Percentiles rank a stretch among this genome's conserved stretches.
Conservation (phyloP, 164 flowering plant genomes). For the Brasenia schreberi region DNA sequence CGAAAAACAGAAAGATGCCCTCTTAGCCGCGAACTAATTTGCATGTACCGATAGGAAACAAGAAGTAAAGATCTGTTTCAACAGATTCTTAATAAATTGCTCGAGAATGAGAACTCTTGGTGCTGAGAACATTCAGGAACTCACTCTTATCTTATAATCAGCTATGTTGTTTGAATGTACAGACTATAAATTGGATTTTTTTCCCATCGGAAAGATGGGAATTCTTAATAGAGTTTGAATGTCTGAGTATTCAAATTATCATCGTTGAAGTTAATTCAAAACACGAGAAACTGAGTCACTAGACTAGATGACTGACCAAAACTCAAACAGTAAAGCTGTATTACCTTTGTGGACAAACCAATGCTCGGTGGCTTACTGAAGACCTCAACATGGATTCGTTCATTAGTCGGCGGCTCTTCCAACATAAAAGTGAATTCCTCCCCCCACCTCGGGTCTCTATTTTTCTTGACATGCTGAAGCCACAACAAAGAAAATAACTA, state of each 20-base stretch:
- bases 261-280: too few species aligned
- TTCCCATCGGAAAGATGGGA: too few species aligned
- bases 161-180: too few species aligned
- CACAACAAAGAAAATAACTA: not conserved
- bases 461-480: conserved; percentile 57
- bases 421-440: conserved; percentile 60
- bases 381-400: conserved; percentile 62
- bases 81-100: not conserved
- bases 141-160: too few species aligned
- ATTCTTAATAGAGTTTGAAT: too few species aligned
- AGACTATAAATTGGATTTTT: too few species aligned
- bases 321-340: not conserved
- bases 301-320: too few species aligned
- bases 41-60: not conserved
- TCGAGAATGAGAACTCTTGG: too few species aligned
- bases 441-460: conserved; percentile 81
- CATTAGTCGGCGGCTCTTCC: conserved; percentile 59
- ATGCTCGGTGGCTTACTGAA: conserved; percentile 49
- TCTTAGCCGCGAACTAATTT: not conserved
- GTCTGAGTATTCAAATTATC: too few species aligned
- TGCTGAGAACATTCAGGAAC: too few species aligned
- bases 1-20: not conserved
- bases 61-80: not conserved
- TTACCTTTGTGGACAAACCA: conserved; percentile 76
- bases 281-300: too few species aligned